Evolutionary conservation across 2,329 filamentous ascomycete genomes (phyloP).

Genomic region (Paecilomyces niveus): DNA sequence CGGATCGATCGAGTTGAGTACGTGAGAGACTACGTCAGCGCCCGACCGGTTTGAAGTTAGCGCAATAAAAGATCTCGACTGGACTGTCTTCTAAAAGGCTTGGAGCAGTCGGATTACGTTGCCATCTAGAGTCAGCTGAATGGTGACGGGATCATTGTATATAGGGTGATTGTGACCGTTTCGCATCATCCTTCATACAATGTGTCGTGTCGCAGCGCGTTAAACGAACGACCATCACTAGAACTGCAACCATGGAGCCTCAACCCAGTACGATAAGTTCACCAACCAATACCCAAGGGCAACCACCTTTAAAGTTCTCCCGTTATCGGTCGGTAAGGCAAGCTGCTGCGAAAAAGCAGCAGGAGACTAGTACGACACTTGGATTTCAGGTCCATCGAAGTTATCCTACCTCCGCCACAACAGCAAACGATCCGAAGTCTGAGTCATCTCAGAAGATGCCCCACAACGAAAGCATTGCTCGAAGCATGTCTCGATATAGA

Average conservation of each 20-base stretch:
- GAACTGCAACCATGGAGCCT: constrained; percentile 16
- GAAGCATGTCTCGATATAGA: constrained; percentile 34
- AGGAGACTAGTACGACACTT: constrained; percentile 6
- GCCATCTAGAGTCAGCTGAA: neutral
- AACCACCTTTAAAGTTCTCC: constrained; percentile 41
- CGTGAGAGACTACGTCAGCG: neutral
- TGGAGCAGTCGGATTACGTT: neutral
- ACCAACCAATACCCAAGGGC: neutral
- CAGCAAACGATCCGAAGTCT: constrained; percentile 3
- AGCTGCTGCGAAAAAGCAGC: constrained; percentile 27
- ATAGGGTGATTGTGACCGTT: neutral
- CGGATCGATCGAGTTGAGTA: neutral
- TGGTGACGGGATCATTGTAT: neutral
- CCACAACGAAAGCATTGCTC: constrained; percentile 16
- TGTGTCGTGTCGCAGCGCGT: neutral
- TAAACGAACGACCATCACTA: neutral
- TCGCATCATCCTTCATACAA: neutral
- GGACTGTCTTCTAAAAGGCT: neutral
- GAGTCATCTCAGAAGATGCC: neutral
- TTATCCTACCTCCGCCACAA: neutral
- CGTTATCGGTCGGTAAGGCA: constrained; percentile 53
- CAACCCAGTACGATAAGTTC: constrained; percentile 7
- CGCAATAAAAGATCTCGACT: neutral
- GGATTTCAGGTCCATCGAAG: constrained; percentile 7
- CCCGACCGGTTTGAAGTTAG: neutral